A percentile compares a stretch with the other conserved stretches of the same genome.
phyloP scores from a whole-genome alignment of 305 asterid genomes.

The Solanum hybrid region DNA sequence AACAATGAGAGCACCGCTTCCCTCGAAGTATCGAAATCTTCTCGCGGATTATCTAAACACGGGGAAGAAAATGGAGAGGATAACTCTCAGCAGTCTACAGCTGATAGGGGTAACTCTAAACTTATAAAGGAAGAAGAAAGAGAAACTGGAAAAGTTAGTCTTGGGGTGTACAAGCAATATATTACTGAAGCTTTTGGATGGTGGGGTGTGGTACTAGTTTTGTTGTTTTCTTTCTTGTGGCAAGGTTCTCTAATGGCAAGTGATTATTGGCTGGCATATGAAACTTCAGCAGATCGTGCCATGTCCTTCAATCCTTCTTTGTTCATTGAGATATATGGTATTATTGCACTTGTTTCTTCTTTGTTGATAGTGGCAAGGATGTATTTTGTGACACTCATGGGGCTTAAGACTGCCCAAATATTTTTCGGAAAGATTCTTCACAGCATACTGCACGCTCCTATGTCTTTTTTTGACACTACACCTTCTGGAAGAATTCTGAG shows the following conservation, averaged over 20 bases:
- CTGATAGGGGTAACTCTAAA: constrained; percentile 42
- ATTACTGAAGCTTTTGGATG: constrained; percentile 81
- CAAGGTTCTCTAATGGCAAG: constrained; percentile 69
- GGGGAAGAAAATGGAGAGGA: constrained; percentile 46
- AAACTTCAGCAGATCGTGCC: constrained; percentile 58
- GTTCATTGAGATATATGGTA: constrained; percentile 57
- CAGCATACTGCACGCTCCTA: constrained; percentile 87
- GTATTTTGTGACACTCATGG: constrained; percentile 50
- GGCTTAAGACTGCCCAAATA: constrained; percentile 80
- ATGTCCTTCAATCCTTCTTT: constrained; percentile 53
- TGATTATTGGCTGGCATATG: constrained; percentile 92
- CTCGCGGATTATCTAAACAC: constrained; percentile 32
- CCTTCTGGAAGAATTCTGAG: constrained; percentile 97
- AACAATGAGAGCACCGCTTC: constrained; percentile 19
- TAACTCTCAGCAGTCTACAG: constrained; percentile 26
- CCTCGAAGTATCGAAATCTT: constrained; percentile 22
- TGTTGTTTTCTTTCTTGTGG: constrained; percentile 51
- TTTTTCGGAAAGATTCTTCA: constrained; percentile 73
- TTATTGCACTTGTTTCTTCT: constrained; percentile 36
- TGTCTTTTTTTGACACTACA: constrained; percentile 96
- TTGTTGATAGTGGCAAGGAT: constrained; percentile 43
- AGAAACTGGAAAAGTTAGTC: constrained; percentile 72
- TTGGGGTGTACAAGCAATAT: constrained; percentile 64
- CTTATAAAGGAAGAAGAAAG: constrained; percentile 93
- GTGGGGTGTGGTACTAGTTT: constrained; percentile 50